phyloP scores from a whole-genome alignment of 2,329 filamentous ascomycete genomes.

The Colletotrichum eremochloae region DNA sequence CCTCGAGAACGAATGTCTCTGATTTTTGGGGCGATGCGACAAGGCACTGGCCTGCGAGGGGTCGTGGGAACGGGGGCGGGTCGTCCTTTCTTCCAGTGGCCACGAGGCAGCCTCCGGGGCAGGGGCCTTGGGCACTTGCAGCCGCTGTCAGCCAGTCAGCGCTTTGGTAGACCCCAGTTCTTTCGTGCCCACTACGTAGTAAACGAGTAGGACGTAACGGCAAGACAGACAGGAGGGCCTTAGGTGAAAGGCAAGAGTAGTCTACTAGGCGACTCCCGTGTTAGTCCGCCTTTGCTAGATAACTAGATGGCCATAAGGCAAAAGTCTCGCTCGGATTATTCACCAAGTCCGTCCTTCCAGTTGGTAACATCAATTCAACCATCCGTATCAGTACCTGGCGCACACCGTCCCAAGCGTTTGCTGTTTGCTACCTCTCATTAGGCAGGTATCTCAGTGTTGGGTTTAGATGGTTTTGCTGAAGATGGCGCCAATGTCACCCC shows the following conservation, averaged over 20 bases:
- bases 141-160: constrained; percentile 17
- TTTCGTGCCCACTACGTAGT: not conserved
- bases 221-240: not conserved
- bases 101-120: constrained; percentile 26
- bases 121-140: constrained; percentile 15
- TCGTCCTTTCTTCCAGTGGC: constrained; percentile 26
- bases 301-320: not conserved
- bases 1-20: constrained; percentile 39
- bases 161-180: constrained; percentile 4
- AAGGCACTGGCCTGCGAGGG: constrained; percentile 33
- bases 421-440: not conserved
- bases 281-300: not conserved
- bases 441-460: not conserved
- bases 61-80: constrained; percentile 13
- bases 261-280: not conserved
- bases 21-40: constrained; percentile 20
- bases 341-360: constrained; percentile 14
- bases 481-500: not conserved
- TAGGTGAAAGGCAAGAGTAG: not conserved
- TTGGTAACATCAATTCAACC: not conserved
- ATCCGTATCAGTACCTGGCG: not conserved
- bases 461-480: constrained; percentile 1
- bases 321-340: not conserved
- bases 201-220: not conserved
- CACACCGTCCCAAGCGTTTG: not conserved